A percentile compares a stretch with the other conserved stretches of the same genome.
These are phyloP conservation scores for Epicoccum nigrum DNA, from an alignment of 2,329 filamentous ascomycete genomes.

Conservation along the genomic window DNA sequence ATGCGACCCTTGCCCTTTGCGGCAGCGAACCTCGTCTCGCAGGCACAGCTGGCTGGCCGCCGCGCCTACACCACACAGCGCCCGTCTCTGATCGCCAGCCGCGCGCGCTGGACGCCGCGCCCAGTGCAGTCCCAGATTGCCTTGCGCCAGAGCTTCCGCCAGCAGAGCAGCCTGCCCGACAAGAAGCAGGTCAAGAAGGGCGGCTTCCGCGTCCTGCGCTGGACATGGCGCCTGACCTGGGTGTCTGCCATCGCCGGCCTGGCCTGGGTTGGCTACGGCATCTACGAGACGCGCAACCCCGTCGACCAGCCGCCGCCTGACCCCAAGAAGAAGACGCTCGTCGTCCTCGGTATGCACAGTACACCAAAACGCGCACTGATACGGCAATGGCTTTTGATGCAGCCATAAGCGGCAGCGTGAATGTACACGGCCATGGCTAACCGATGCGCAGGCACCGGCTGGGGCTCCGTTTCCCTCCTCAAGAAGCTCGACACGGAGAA, in stretches of 20 bases:
- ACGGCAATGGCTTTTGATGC: too few species aligned
- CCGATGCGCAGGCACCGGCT: conserved; percentile 76
- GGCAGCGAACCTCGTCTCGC: conserved; percentile 36
- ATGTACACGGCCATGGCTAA: not conserved
- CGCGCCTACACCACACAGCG: conserved; percentile 44
- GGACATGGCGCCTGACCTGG: conserved; percentile 83
- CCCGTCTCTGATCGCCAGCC: conserved; percentile 42
- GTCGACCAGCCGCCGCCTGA: conserved; percentile 79
- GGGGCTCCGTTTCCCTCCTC: conserved; percentile 93
- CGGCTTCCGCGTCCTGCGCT: conserved; percentile 72
- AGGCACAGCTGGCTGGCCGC: conserved; percentile 43
- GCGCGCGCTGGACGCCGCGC: conserved; percentile 43
- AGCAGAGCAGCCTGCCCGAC: conserved; percentile 41
- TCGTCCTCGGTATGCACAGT: conserved; percentile 82
- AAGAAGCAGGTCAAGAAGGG: conserved; percentile 51
- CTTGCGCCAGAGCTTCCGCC: conserved; percentile 45
- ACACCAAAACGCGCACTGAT: too few species aligned
- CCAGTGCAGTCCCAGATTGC: conserved; percentile 43
- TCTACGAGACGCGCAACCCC: conserved; percentile 84
- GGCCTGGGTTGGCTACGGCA: conserved; percentile 76
- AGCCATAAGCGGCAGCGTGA: too few species aligned
- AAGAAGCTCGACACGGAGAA: conserved; percentile 99
- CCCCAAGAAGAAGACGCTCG: conserved; percentile 93
- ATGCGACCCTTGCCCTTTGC: conserved; percentile 48
- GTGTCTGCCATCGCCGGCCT: conserved; percentile 72